Evolutionary conservation across 805 yeast species (phyloP), one percentile per base, ranked within the genome.

Genomic region (Blastobotrys mokoenaii): DNA sequence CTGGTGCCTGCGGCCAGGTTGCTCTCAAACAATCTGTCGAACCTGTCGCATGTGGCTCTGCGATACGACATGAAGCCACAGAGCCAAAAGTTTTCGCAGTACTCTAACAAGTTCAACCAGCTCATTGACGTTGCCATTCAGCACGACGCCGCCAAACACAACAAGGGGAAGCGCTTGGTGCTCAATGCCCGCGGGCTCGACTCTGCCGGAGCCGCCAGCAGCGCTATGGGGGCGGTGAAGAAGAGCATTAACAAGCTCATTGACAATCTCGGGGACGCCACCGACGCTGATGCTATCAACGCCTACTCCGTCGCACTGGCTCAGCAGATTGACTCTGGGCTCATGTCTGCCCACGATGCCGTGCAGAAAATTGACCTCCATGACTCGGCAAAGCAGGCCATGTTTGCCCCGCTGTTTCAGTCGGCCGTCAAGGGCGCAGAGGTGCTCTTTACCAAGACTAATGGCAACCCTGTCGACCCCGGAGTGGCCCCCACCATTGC

Each of bases 1-100:
- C 41, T 58, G 31, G 62, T 57, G 14, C 62, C 63, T 35, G 52
- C 57, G 8, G 32, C 56, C 31, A 49, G 46, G 36, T 16, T 40
- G 5, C 45, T 59, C 22, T 30, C 53, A 10, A 46, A 49, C 22
- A 20, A 56, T 16, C 43, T 61, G n/a, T 16, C 44, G 31, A 47
- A 48, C 20, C 50, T 56, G 15, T 46, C 51, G 36, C 25, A 40
- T 15, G 30, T 58, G 15, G 61, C 62, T 30, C 46, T 41, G 29
- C 35, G 55, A 45, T 33, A 49, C 46, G 41, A 45, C 31, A 16
- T 51, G 41, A 43, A 45, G 7, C 41, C 46, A 10, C 46, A 43
- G 31, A 51, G 40, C 14, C 41, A 41, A 36, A 57, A 51, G 43
- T 48, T 58, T 14, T 48, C 49, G 14, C 29, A 43, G 15, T 50